Percentiles rank a stretch among this genome's conserved stretches.
Evolutionary conservation across 2,329 filamentous ascomycete genomes (phyloP).

Genomic region (Ilyonectria sp.): DNA sequence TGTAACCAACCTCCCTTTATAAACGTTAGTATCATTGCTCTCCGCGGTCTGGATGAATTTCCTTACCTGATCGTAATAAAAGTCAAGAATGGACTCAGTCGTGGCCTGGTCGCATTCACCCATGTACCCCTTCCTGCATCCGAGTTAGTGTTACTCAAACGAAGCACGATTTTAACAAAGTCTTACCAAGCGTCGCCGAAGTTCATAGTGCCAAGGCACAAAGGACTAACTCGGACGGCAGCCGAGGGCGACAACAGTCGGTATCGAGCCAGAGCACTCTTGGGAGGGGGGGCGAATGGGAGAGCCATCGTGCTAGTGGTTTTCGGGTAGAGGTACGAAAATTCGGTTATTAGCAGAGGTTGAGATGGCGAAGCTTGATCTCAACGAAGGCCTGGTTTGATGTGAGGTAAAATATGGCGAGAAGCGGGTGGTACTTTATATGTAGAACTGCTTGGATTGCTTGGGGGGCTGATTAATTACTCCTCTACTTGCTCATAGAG

Average conservation of each 20-base stretch:
- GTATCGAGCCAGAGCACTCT: conserved; percentile 75
- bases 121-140: conserved; percentile 66
- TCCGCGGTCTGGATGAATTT: background rate
- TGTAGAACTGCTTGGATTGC: background rate
- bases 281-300: conserved; percentile 63
- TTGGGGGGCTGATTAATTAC: conserved; percentile 21
- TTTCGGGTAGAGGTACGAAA: conserved; percentile 2
- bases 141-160: conserved; percentile 1
- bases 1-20: conserved; percentile 47
- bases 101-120: conserved; percentile 76
- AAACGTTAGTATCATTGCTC: conserved; percentile 27
- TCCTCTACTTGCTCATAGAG: background rate
- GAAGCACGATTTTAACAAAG: rapidly evolving
- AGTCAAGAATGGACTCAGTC: conserved; percentile 76
- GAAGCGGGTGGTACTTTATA: background rate
- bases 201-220: conserved; percentile 77
- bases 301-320: conserved; percentile 39
- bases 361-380: conserved; percentile 1
- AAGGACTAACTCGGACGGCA: conserved; percentile 75
- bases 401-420: background rate
- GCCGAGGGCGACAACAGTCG: conserved; percentile 77
- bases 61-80: conserved; percentile 70
- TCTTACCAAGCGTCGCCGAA: conserved; percentile 70
- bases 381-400: background rate
- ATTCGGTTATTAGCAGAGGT: background rate